Evolutionary conservation across 306 rosid species (phyloP).

Genomic region (Cicer cuneatum): DNA sequence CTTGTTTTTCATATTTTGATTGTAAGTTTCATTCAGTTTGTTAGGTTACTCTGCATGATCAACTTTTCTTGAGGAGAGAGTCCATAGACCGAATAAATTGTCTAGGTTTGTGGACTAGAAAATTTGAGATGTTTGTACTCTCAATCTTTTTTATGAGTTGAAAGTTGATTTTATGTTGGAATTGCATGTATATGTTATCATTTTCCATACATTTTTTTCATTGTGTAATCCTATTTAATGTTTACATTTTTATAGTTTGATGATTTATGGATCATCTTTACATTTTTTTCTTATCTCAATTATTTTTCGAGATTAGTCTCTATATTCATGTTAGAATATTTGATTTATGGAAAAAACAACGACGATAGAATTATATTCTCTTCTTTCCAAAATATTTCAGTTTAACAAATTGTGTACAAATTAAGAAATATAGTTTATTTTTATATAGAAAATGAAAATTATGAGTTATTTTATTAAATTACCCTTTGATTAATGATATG

Average conservation of each 20-base stretch:
- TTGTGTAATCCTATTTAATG: not conserved
- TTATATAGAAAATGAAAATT: too few relatives aligned
- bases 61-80: conserved; percentile 3
- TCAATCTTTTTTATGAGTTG: conserved; percentile 14
- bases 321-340: not conserved
- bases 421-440: too few relatives aligned
- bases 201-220: not conserved
- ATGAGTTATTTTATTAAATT: too few relatives aligned
- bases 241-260: not conserved
- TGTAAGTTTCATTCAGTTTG: conserved; percentile 27
- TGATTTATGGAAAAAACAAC: not conserved
- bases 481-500: too few relatives aligned
- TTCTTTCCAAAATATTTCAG: too few relatives aligned
- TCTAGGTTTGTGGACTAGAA: conserved; percentile 14
- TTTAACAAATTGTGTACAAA: too few relatives aligned
- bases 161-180: conserved; percentile 32
- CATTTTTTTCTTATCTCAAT: not conserved
- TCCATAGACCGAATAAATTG: conserved; percentile 3
- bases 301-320: not conserved
- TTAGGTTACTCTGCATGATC: conserved; percentile 32
- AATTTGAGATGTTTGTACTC: conserved; percentile 1
- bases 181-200: conserved; percentile 1
- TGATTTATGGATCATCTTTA: not conserved
- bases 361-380: not conserved
- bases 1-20: conserved; percentile 13